Evolutionary conservation across 495 filamentous ascomycete species (phyloP).

Genomic region (Penicillium tannophilum): DNA sequence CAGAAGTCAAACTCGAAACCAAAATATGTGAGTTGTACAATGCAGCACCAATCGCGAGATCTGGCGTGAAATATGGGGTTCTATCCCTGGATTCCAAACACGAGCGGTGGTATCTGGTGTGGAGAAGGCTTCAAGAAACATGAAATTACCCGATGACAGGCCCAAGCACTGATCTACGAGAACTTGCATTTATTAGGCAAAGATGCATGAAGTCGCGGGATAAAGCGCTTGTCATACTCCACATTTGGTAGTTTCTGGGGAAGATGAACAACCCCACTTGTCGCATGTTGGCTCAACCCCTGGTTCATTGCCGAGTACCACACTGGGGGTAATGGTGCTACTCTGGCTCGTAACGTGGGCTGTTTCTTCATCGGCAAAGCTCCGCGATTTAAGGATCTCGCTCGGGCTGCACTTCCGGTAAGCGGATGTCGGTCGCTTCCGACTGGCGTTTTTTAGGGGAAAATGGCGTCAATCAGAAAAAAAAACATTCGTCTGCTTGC

Average conservation of each 20-base stretch:
- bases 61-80: neutral
- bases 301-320: constrained; percentile 11
- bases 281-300: neutral
- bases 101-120: constrained; percentile 11
- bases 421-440: neutral
- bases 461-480: neutral
- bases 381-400: neutral
- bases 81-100: constrained; percentile 19
- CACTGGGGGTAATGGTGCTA: constrained; percentile 9
- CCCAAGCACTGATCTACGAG: neutral
- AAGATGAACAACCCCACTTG: constrained; percentile 10
- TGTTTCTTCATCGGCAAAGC: constrained; percentile 6
- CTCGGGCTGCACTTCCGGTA: too few species aligned
- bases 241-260: constrained; percentile 17
- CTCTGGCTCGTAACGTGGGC: constrained; percentile 19
- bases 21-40: neutral
- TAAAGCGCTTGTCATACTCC: constrained; percentile 11
- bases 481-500: neutral
- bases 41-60: neutral
- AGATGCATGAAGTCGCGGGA: neutral
- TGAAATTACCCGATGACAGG: neutral
- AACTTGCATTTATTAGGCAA: neutral
- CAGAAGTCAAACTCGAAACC: neutral
- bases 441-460: neutral
- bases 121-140: constrained; percentile 5